Base-by-base conservation (phyloP, 805 yeast species). In the Cyberlindnera suaveolens region DNA sequence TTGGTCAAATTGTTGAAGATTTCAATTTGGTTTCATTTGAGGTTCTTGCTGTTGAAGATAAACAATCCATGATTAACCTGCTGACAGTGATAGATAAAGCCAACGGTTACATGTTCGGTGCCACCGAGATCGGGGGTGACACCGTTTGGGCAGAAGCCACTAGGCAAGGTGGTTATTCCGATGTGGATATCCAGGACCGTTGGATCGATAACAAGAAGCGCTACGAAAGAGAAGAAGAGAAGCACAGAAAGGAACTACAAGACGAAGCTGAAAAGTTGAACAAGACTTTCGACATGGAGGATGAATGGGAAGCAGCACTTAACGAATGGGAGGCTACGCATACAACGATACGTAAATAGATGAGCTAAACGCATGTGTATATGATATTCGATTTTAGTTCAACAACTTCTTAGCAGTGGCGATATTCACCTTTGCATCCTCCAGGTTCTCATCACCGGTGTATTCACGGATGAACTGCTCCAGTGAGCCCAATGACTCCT, bases 61-160 rank as follows among this genome's bases (percentile, higher is more conserved):
- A 93, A 57, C 78, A 80, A 46, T 80, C 93, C 29, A 93, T 93
- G 98, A 90, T 93, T 27, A 74, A 82, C 40, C 63, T 93, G 31
- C 71, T 93, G 36, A 72, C 84, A 14, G 70, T 78, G 2, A 78
- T 93, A 9, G 99, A 93, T 58, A 90, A 85, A 59, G 91, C 97
- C 3, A 86, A 83, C 54, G 99, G 99, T 0, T 93, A 93, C 60
- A 75, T 85, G 52, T 88, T 87, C 67, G 99, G 99, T 0, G 71
- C 90, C 1, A 85, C 89, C 27, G 99, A 93, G 53, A 72, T 91
- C 7, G 96, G 97, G 2, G 99, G 98, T n/a, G 99, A 93, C 58
- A 78, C 91, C 0, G 80, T 93, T 2, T 93, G 99, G 99, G 85
- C 89, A n/a, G 96, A 91, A 53, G 96, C 96, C 1, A 76, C 91